phyloP scores from a whole-genome alignment of 2,329 filamentous ascomycete genomes.

The Penicillium rolfsii region DNA sequence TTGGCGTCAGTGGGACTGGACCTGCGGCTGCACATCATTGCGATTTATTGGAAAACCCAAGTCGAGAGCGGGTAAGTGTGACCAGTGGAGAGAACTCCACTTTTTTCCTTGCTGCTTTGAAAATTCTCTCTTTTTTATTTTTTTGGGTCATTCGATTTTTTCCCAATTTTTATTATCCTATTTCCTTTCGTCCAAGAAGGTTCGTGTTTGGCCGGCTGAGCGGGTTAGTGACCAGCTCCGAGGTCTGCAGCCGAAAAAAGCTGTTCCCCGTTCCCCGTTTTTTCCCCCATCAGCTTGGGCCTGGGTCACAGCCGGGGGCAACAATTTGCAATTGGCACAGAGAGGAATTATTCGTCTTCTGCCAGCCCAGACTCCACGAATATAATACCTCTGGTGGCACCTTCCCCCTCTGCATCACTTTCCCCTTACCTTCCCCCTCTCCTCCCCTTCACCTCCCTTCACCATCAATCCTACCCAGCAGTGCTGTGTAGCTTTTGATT shows the following conservation, averaged over 20 bases:
- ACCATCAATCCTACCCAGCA: constrained; percentile 27
- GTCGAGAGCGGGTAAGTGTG: constrained; percentile 23
- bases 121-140: constrained; percentile 3
- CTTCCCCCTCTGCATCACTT: constrained; percentile 7
- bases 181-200: neutral
- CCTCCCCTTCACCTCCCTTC: constrained; percentile 16
- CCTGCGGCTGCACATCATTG: constrained; percentile 31
- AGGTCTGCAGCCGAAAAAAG: constrained; percentile 2
- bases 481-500: constrained; percentile 34
- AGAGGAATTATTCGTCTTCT: neutral
- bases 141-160: constrained; percentile 12
- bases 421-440: neutral
- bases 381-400: constrained; percentile 29
- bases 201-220: constrained; percentile 8
- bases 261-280: neutral
- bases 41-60: constrained; percentile 21
- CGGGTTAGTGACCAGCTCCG: constrained; percentile 3
- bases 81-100: constrained; percentile 20
- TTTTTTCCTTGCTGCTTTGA: constrained; percentile 8
- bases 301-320: neutral
- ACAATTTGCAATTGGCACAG: neutral
- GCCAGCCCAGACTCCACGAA: neutral
- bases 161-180: constrained; percentile 6
- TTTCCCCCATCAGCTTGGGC: neutral
- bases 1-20: constrained; percentile 25